Evolutionary conservation across 2,329 filamentous ascomycete genomes (phyloP).

Genomic region (Fusarium sacchari): DNA sequence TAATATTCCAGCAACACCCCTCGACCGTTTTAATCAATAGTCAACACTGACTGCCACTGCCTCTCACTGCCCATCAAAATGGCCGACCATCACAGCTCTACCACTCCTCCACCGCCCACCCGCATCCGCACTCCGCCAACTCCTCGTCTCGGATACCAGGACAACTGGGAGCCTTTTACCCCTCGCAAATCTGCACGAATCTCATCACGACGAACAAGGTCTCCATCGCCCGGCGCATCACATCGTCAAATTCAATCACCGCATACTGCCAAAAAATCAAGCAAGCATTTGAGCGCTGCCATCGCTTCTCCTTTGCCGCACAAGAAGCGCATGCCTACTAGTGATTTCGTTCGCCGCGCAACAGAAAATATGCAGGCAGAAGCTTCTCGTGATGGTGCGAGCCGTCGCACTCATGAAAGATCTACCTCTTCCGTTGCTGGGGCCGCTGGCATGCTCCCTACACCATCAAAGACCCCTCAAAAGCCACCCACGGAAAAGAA

Average conservation of each 20-base stretch:
- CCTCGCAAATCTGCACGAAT: constrained; percentile 76
- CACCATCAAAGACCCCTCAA: constrained; percentile 80
- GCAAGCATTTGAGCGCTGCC: constrained; percentile 42
- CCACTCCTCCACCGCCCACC: constrained; percentile 70
- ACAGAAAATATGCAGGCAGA: constrained; percentile 58
- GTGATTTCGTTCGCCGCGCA: constrained; percentile 59
- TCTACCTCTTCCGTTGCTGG: constrained; percentile 47
- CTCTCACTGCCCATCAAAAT: constrained; percentile 37
- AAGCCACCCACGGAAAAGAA: constrained; percentile 67
- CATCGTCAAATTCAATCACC: constrained; percentile 49
- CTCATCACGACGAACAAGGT: constrained; percentile 65
- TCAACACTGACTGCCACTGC: constrained; percentile 16
- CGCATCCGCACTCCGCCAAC: constrained; percentile 73
- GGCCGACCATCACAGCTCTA: constrained; percentile 46
- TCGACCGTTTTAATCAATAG: not conserved
- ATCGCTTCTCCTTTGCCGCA: constrained; percentile 57
- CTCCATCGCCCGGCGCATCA: constrained; percentile 62
- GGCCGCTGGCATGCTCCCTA: constrained; percentile 72
- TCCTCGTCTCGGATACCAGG: constrained; percentile 73
- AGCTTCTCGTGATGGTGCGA: constrained; percentile 54
- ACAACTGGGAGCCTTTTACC: constrained; percentile 78
- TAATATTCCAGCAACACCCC: constrained; percentile 2
- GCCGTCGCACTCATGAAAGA: constrained; percentile 51
- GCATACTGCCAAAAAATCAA: constrained; percentile 47
- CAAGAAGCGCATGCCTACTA: constrained; percentile 61